phyloP scores from a whole-genome alignment of 108 stramenopile genomes.

The Fragilaria crotonensis region DNA sequence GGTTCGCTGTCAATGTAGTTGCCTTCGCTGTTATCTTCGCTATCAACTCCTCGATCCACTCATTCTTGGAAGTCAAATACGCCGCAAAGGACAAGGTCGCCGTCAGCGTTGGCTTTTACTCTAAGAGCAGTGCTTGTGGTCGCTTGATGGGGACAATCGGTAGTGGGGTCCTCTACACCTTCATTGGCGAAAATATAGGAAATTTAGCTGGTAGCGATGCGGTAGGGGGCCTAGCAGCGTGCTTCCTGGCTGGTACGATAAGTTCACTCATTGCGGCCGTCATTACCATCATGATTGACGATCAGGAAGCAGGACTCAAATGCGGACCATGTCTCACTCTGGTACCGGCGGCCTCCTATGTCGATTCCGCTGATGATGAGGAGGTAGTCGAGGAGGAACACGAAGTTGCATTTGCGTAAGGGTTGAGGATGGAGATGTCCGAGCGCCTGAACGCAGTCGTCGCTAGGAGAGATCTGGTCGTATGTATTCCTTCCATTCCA shows the following conservation, averaged over 20 bases:
- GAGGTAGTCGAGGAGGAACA: no score
- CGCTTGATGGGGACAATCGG: slow-evolving; percentile 86
- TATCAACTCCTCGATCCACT: slow-evolving; percentile 90
- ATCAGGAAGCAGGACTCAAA: slow-evolving; percentile 60
- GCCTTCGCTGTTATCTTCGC: slow-evolving; percentile 89
- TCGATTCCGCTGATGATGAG: no score
- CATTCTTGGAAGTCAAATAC: slow-evolving; percentile 89
- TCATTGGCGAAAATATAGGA: slow-evolving; percentile 65
- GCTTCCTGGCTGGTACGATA: slow-evolving; percentile 76
- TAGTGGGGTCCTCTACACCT: slow-evolving; percentile 82
- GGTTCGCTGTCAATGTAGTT: slow-evolving; percentile 61
- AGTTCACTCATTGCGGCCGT: slow-evolving; percentile 66
- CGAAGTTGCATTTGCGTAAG: no score
- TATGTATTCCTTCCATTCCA: no score
- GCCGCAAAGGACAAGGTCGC: slow-evolving; percentile 86
- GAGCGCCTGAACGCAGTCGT: no score
- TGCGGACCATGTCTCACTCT: slow-evolving; percentile 56
- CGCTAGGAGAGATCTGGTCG: no score
- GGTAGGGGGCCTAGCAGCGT: slow-evolving; percentile 65
- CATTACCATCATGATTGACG: slow-evolving; percentile 69
- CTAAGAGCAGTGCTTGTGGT: slow-evolving; percentile 93
- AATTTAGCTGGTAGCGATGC: slow-evolving; percentile 60
- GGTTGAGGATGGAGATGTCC: no score
- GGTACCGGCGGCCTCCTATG: not conserved
- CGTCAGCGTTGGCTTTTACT: slow-evolving; percentile 89